Conservation (phyloP, 257 asterid genomes). For the Leptodermis oblonga region DNA sequence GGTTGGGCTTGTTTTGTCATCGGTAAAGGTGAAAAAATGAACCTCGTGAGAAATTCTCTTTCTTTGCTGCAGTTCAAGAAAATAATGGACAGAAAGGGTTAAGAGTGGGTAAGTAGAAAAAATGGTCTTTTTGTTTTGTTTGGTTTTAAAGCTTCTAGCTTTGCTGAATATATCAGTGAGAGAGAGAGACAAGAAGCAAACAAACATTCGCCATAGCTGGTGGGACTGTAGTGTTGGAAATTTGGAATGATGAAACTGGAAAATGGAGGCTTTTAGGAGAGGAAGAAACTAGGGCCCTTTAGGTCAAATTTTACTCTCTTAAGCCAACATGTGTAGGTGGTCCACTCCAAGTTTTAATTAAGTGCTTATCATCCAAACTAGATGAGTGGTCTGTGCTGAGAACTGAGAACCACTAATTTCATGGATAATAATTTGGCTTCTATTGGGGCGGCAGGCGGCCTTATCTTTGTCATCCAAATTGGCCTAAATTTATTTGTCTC, state of each 20-base stretch:
- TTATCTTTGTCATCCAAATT: slow-evolving; percentile 6
- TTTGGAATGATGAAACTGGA: neutral
- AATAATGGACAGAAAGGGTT: neutral
- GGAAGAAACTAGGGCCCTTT: neutral
- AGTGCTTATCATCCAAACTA: slow-evolving; percentile 3
- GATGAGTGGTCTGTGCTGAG: slow-evolving; percentile 10
- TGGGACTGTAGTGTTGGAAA: neutral
- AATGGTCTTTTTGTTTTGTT: neutral
- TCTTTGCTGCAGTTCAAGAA: neutral
- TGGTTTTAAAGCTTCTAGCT: neutral
- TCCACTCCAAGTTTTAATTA: neutral
- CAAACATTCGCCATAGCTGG: slow-evolving; percentile 1
- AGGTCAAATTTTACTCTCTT: neutral
- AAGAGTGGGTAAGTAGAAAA: neutral
- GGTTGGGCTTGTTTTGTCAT: neutral
- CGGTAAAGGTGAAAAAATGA: neutral
- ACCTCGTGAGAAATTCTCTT: neutral
- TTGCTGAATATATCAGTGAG: neutral
- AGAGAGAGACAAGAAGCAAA: neutral
- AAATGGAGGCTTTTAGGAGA: neutral
- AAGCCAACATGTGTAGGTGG: neutral
- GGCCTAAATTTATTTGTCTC: neutral
- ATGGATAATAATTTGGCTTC: slow-evolving; percentile 26
- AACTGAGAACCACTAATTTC: slow-evolving; percentile 18
- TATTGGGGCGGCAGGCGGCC: slow-evolving; percentile 3